phyloP scores from a whole-genome alignment of 2,329 filamentous ascomycete species.

The Pseudocercospora crystallina region DNA sequence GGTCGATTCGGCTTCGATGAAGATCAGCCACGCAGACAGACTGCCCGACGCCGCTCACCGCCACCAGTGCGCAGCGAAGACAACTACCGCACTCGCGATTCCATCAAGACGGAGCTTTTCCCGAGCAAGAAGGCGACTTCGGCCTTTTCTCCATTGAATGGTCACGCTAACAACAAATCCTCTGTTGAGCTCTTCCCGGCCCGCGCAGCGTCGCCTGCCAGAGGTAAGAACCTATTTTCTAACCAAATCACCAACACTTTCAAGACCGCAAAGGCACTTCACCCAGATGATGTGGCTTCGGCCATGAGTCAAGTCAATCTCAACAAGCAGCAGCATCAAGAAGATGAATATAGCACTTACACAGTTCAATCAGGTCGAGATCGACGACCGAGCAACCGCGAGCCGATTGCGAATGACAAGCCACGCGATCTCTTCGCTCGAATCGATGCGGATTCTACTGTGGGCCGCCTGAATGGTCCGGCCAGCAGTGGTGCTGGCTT shows the following conservation, averaged over 20 bases:
- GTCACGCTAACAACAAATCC: slow-evolving; percentile 12
- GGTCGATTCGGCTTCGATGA: slow-evolving; percentile 52
- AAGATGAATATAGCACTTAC: slow-evolving; percentile 17
- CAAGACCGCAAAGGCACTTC: slow-evolving; percentile 42
- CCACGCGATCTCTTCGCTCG: slow-evolving; percentile 23
- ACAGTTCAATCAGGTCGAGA: slow-evolving; percentile 16
- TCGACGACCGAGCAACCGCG: background rate
- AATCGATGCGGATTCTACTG: slow-evolving; percentile 17
- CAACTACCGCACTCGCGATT: slow-evolving; percentile 26
- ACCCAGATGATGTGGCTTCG: slow-evolving; percentile 24
- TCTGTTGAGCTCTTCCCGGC: slow-evolving; percentile 27
- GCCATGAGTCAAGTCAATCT: slow-evolving; percentile 27
- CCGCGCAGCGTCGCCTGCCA: slow-evolving; percentile 22
- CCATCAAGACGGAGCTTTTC: slow-evolving; percentile 43
- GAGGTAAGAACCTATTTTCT: slow-evolving; percentile 35
- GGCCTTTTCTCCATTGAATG: slow-evolving; percentile 9
- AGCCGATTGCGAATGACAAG: background rate
- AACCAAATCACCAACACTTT: slow-evolving; percentile 45
- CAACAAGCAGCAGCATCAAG: slow-evolving; percentile 19
- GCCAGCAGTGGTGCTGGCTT: slow-evolving; percentile 28
- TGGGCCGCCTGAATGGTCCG: slow-evolving; percentile 16
- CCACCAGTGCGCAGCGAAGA: slow-evolving; percentile 35
- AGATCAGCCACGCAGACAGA: slow-evolving; percentile 46
- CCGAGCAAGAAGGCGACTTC: slow-evolving; percentile 27
- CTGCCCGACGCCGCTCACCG: slow-evolving; percentile 45